Percentiles rank a stretch among this genome's conserved stretches.
Conservation (phyloP, 768 basidiomycete genomes). For the Termitomyces sp. region DNA sequence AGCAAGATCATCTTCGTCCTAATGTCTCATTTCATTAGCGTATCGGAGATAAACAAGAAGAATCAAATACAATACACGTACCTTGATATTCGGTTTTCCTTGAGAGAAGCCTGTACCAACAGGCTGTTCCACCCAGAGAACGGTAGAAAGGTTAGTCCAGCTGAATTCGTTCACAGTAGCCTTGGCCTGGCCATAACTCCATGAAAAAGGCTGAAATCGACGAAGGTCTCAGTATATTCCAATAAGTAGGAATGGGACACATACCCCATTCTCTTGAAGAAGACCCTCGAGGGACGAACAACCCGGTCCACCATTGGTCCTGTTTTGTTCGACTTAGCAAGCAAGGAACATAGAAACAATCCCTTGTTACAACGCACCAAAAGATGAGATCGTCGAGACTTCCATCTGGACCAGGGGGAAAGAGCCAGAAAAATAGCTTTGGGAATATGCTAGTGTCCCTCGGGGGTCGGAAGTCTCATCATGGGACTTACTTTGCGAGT, state of each 20-base stretch:
- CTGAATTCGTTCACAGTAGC: slow-evolving; percentile 62
- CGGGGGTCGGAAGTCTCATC: neutral
- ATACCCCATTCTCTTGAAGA: slow-evolving; percentile 70
- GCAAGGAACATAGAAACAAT: too few species aligned
- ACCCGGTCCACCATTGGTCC: slow-evolving; percentile 81
- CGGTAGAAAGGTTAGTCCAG: slow-evolving; percentile 76
- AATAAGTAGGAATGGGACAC: slow-evolving; percentile 12
- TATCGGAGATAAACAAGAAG: neutral
- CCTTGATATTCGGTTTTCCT: slow-evolving; percentile 56
- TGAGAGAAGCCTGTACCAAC: slow-evolving; percentile 78
- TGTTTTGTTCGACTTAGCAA: slow-evolving; percentile 16
- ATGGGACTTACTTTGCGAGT: slow-evolving; percentile 46
- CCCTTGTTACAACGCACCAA: slow-evolving; percentile 35
- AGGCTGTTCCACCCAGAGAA: slow-evolving; percentile 75
- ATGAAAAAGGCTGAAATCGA: slow-evolving; percentile 52
- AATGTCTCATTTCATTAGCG: neutral
- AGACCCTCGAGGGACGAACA: slow-evolving; percentile 71
- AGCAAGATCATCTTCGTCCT: slow-evolving; percentile 47
- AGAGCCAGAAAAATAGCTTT: slow-evolving; percentile 82
- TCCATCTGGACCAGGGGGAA: slow-evolving; percentile 71
- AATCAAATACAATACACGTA: slow-evolving; percentile 21
- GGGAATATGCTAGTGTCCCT: neutral
- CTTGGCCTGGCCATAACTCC: slow-evolving; percentile 58
- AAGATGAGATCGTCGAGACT: slow-evolving; percentile 71
- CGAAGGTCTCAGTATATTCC: neutral